A percentile compares a stretch with the other conserved stretches of the same genome.
These are phyloP conservation scores for Asparagopsis taxiformis DNA, from an alignment of 31 red algal genomes.

Conservation along the genomic window DNA sequence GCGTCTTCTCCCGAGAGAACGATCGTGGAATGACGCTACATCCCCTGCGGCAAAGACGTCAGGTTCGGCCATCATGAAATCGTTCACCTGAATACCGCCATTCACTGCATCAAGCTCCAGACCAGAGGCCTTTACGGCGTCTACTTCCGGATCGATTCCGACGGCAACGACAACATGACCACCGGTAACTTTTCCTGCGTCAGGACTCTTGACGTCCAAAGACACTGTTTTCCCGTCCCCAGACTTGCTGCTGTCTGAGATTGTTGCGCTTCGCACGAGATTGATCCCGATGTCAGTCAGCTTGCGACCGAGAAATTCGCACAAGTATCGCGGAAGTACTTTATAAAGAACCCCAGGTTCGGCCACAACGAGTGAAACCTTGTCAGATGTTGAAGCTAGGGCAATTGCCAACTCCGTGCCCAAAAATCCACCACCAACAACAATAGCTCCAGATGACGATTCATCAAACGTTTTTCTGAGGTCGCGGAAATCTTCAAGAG, in stretches of 20 bases:
- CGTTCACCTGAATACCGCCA: slow-evolving; percentile 77
- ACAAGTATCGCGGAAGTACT: slow-evolving; percentile 72
- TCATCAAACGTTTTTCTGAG: slow-evolving; percentile 23
- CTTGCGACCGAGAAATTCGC: slow-evolving; percentile 51
- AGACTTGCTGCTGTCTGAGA: slow-evolving; percentile 23
- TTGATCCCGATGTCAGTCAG: slow-evolving; percentile 41
- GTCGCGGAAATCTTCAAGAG: slow-evolving; percentile 32
- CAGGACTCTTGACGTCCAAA: slow-evolving; percentile 17
- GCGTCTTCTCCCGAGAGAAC: slow-evolving; percentile 59
- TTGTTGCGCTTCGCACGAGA: slow-evolving; percentile 43
- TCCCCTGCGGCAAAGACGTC: slow-evolving; percentile 79
- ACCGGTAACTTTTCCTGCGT: slow-evolving; percentile 34
- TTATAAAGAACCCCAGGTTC: slow-evolving; percentile 75
- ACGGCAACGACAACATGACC: slow-evolving; percentile 66
- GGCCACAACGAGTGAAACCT: slow-evolving; percentile 61
- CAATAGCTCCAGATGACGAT: slow-evolving; percentile 8
- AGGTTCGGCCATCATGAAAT: slow-evolving; percentile 78
- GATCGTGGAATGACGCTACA: slow-evolving; percentile 78
- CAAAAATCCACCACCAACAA: slow-evolving; percentile 80
- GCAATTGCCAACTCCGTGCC: slow-evolving; percentile 81
- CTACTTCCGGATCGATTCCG: slow-evolving; percentile 61
- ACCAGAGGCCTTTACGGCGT: slow-evolving; percentile 46
- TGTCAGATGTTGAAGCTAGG: slow-evolving; percentile 36
- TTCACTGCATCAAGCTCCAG: slow-evolving; percentile 63
- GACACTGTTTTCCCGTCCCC: not conserved